Evolutionary conservation across 2,329 filamentous ascomycete species (phyloP).

Genomic region (Cordyceps fumosorosea): DNA sequence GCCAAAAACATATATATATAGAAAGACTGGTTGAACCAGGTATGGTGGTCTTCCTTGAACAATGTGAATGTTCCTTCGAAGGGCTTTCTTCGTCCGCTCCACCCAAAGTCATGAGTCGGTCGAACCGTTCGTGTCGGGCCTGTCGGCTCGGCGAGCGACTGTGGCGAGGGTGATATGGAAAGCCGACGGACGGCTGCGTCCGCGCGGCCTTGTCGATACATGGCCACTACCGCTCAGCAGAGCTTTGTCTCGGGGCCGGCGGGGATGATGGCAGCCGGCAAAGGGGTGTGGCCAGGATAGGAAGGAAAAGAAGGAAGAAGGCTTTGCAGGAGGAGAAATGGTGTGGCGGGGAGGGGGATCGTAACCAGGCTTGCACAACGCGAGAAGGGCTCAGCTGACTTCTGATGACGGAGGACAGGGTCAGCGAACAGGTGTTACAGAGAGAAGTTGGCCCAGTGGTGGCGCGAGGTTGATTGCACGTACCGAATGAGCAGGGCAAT

Average conservation of each 20-base stretch:
- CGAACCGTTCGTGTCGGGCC: not conserved
- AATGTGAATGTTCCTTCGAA: not conserved
- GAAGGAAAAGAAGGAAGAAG: not conserved
- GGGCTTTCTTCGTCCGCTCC: not conserved
- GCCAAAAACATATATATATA: constrained; percentile 10
- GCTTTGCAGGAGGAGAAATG: too few species aligned
- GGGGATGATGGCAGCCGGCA: not conserved
- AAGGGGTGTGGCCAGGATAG: not conserved
- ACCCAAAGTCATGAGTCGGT: not conserved
- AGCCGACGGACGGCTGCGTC: not conserved
- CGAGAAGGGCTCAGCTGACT: not conserved
- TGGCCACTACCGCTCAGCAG: not conserved
- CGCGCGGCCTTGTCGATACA: not conserved
- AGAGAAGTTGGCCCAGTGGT: not conserved
- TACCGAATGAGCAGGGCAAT: not conserved
- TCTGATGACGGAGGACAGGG: too few species aligned
- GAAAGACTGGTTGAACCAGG: constrained; percentile 10
- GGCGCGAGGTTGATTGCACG: not conserved
- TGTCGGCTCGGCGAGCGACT: not conserved
- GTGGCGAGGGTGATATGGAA: not conserved
- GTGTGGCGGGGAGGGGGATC: too few species aligned
- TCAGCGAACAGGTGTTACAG: not conserved
- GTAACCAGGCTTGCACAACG: not conserved
- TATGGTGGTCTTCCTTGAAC: not conserved
- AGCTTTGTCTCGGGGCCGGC: not conserved